A percentile compares a stretch with the other conserved stretches of the same genome.
These are phyloP conservation scores for Gigaspora rosea DNA, from an alignment of 192 early-diverging fungal species.

Conservation along the genomic window DNA sequence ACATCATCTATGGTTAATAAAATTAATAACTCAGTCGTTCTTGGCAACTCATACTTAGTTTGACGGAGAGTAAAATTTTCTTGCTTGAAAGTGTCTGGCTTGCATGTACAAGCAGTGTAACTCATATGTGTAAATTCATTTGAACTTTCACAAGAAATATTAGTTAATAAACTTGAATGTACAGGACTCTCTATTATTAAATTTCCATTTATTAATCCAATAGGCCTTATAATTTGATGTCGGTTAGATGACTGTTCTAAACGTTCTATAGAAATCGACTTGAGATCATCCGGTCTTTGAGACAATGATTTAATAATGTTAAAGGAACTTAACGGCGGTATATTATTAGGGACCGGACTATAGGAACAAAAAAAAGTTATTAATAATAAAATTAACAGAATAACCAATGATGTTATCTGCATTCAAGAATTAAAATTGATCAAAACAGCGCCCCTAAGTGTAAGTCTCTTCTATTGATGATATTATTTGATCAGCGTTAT, in stretches of 20 bases:
- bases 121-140: constrained; percentile 91
- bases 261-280: too few relatives aligned
- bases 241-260: not conserved
- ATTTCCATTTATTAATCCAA: constrained; percentile 69
- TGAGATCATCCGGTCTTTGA: too few relatives aligned
- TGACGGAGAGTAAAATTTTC: constrained; percentile 77
- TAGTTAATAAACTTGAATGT: constrained; percentile 56
- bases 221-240: constrained; percentile 35
- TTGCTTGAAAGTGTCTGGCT: constrained; percentile 78
- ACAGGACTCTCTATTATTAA: constrained; percentile 73
- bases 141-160: constrained; percentile 54
- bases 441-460: too few relatives aligned
- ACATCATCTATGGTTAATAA: constrained; percentile 81
- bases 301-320: too few relatives aligned
- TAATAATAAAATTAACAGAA: too few relatives aligned
- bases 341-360: too few relatives aligned
- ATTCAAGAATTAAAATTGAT: too few relatives aligned
- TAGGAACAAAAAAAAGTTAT: too few relatives aligned
- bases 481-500: too few relatives aligned
- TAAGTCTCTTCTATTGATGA: too few relatives aligned
- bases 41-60: constrained; percentile 43
- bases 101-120: constrained; percentile 90
- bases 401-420: too few relatives aligned
- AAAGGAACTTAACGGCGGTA: too few relatives aligned
- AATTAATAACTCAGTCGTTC: constrained; percentile 77